phyloP scores from a whole-genome alignment of 805 yeast species.

The Yamadazyma paraphyllophila region DNA sequence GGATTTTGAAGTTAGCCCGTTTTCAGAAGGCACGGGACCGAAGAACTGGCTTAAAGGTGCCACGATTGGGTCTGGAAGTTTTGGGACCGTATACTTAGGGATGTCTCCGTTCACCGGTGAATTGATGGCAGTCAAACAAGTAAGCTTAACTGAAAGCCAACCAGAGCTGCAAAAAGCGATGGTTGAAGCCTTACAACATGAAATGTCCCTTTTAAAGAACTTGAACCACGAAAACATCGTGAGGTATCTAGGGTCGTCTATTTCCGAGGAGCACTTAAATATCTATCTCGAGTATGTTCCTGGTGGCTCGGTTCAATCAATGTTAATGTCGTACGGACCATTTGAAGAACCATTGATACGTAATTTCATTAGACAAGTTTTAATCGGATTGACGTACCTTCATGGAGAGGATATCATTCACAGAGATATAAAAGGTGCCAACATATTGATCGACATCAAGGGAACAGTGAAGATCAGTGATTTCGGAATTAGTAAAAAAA shows the following conservation, averaged over 20 bases:
- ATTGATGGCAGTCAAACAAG: slow-evolving; percentile 96
- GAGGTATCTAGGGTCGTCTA: slow-evolving; percentile 83
- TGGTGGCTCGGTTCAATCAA: slow-evolving; percentile 56
- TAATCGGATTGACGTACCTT: slow-evolving; percentile 69
- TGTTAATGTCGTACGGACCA: slow-evolving; percentile 72
- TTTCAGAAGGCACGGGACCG: slow-evolving; percentile 38
- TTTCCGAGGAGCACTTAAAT: slow-evolving; percentile 67
- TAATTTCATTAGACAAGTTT: slow-evolving; percentile 71
- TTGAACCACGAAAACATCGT: slow-evolving; percentile 91
- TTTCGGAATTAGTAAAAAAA: slow-evolving; percentile 70
- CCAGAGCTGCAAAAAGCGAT: slow-evolving; percentile 43
- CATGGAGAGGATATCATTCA: slow-evolving; percentile 78
- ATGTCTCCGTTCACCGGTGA: slow-evolving; percentile 92
- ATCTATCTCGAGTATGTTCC: slow-evolving; percentile 71
- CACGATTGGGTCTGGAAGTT: slow-evolving; percentile 89
- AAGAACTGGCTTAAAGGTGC: slow-evolving; percentile 91
- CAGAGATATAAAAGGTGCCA: slow-evolving; percentile 87
- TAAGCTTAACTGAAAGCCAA: slow-evolving; percentile 55
- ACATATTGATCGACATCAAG: slow-evolving; percentile 74
- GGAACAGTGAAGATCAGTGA: slow-evolving; percentile 84
- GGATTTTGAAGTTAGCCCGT: slow-evolving; percentile 14
- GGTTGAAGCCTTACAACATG: slow-evolving; percentile 80
- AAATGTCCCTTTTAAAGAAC: slow-evolving; percentile 72
- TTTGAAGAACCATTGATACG: slow-evolving; percentile 74
- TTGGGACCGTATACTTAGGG: slow-evolving; percentile 91